Percentiles rank a stretch among this genome's conserved stretches.
Evolutionary conservation across 768 basidiomycete species (phyloP).

Genomic region (Leccinum uliginosum): DNA sequence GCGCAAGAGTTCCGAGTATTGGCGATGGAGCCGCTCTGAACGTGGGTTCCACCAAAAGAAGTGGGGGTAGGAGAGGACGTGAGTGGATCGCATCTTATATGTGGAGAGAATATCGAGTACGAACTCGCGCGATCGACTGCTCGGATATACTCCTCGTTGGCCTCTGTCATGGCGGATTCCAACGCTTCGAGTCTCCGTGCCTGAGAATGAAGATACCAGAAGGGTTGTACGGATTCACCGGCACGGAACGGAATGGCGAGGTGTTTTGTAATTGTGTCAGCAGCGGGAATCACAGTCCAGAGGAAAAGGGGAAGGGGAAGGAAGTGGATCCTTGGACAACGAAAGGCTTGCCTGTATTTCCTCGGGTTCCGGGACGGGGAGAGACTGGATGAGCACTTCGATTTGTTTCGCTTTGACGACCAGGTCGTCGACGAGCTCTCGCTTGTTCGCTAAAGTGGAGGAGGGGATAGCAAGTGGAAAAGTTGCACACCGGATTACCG

Average conservation of each 20-base stretch:
- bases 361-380: conserved; percentile 77
- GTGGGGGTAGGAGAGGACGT: not conserved
- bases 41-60: not conserved
- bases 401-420: conserved; percentile 87
- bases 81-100: not conserved
- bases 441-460: conserved; percentile 60
- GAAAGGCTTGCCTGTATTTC: conserved; percentile 54
- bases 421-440: conserved; percentile 78
- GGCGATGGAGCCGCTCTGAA: conserved; percentile 54
- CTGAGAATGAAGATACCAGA: conserved; percentile 30
- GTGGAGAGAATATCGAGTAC: conserved; percentile 24
- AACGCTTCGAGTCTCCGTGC: conserved; percentile 62
- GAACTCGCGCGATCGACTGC: conserved; percentile 75
- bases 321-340: not conserved
- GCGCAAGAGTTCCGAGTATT: conserved; percentile 55
- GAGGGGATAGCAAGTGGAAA: not conserved
- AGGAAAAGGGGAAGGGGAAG: not conserved
- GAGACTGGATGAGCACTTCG: conserved; percentile 73
- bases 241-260: not conserved
- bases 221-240: not conserved
- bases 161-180: conserved; percentile 65
- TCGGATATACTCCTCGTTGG: conserved; percentile 70
- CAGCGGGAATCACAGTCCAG: not conserved
- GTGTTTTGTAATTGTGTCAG: not conserved
- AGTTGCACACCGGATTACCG: not conserved